These are phyloP conservation scores for Penicillium expansum DNA, from an alignment of 2,329 filamentous ascomycete genomes.

Conservation along the genomic window DNA sequence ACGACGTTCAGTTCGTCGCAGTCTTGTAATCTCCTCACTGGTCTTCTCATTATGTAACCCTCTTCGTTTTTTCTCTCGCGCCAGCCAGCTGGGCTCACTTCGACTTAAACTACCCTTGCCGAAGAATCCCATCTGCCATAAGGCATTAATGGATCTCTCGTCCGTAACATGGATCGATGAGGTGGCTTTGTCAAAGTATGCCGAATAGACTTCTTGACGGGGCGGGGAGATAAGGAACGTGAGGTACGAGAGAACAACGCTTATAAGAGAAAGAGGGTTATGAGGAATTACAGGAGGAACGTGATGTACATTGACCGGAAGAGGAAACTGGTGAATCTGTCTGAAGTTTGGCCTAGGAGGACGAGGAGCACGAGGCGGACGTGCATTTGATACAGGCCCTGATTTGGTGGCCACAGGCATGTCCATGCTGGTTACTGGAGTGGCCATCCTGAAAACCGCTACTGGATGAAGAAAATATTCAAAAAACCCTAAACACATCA, in stretches of 20 bases:
- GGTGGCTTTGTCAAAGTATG: slow-evolving; percentile 77
- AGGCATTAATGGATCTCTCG: slow-evolving; percentile 66
- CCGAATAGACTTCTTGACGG: slow-evolving; percentile 63
- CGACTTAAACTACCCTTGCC: slow-evolving; percentile 90
- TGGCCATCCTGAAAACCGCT: slow-evolving; percentile 30
- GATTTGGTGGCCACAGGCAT: slow-evolving; percentile 17
- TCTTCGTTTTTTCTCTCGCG: slow-evolving; percentile 71
- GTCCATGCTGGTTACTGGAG: slow-evolving; percentile 18
- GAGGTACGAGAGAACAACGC: slow-evolving; percentile 74
- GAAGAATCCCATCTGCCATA: slow-evolving; percentile 98
- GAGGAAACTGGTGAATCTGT: slow-evolving; percentile 76
- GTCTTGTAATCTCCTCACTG: slow-evolving; percentile 75
- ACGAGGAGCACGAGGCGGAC: slow-evolving; percentile 29
- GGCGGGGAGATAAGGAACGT: slow-evolving; percentile 66
- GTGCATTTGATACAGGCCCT: slow-evolving; percentile 16
- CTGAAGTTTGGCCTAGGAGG: slow-evolving; percentile 57
- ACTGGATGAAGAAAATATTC: slow-evolving; percentile 17
- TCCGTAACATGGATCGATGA: slow-evolving; percentile 83
- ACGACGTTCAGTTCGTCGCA: slow-evolving; percentile 74
- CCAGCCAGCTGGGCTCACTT: slow-evolving; percentile 92
- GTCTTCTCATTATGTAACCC: slow-evolving; percentile 66
- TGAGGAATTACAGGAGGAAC: slow-evolving; percentile 85
- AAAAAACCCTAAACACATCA: slow-evolving; percentile 14
- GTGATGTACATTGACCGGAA: slow-evolving; percentile 77
- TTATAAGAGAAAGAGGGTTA: slow-evolving; percentile 84